These are phyloP conservation scores for Sarcomyxa edulis DNA, from an alignment of 768 basidiomycete genomes.

Conservation along the genomic window DNA sequence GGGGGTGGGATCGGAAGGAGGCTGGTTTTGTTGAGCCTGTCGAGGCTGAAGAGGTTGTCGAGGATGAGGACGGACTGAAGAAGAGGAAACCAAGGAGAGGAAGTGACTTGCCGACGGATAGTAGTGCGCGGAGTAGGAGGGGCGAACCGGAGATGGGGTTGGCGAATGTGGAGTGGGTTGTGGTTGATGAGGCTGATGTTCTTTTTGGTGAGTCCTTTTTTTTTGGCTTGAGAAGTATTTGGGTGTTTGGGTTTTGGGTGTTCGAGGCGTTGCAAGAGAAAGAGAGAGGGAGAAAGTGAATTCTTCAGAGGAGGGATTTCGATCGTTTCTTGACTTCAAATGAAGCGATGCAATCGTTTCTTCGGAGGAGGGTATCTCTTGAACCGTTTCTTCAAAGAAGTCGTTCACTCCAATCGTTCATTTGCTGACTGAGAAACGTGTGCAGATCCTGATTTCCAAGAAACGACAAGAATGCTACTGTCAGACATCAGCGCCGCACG, in stretches of 20 bases:
- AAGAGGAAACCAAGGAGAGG: slow-evolving; percentile 25
- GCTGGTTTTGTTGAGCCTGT: slow-evolving; percentile 12
- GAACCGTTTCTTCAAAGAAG: no score
- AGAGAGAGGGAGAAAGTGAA: no score
- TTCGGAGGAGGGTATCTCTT: no score
- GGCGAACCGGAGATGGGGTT: slow-evolving; percentile 55
- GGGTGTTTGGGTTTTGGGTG: no score
- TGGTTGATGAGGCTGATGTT: slow-evolving; percentile 90
- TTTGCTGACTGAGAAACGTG: background rate
- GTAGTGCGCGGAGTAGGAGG: slow-evolving; percentile 30
- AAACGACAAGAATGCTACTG: slow-evolving; percentile 64
- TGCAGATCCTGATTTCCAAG: slow-evolving; percentile 77
- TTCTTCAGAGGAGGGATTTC: no score
- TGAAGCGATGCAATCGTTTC: no score
- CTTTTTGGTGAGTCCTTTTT: slow-evolving; percentile 68
- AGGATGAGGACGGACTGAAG: slow-evolving; percentile 18
- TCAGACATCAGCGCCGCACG: slow-evolving; percentile 65
- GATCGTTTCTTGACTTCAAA: no score
- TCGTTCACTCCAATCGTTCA: background rate
- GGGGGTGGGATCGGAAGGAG: slow-evolving; percentile 41
- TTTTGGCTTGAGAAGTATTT: no score
- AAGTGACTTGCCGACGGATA: slow-evolving; percentile 28
- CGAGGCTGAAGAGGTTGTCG: slow-evolving; percentile 8
- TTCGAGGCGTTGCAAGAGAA: no score
- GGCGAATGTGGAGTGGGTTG: slow-evolving; percentile 78